Evolutionary conservation across 2,329 filamentous ascomycete species (phyloP), one percentile per base, ranked within the genome.

Genomic region (Arthrinium phaeospermum): DNA sequence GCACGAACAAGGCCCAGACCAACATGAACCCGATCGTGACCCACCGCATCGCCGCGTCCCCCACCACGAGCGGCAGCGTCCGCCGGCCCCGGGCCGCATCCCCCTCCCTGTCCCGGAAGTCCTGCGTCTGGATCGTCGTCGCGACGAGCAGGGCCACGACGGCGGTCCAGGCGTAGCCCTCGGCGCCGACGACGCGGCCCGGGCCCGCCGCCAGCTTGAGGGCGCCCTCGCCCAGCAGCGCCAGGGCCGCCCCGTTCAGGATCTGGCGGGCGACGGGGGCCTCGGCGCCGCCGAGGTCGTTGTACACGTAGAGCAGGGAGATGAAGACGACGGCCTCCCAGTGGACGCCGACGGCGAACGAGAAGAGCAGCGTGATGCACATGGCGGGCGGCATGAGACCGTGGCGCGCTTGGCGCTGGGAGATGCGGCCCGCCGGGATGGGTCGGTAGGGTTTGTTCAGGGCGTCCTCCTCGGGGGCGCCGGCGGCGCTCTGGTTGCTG

Each of bases 381-480:
- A 27, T 45, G 8, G 64, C 34, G 22, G 37, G 10, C 8, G 44
- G 64, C 19, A 41, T 14, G 0, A 67, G 34, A 4, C 4, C 6
- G 1, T 57, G 1, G 3, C 64, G 64, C 10, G 27, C 64, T 2
- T 27, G 64, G 12, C 22, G 1, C 4, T 67, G 64, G 3, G 64
- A 45, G 64, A 67, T 67, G 34, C 34, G 64, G 22, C 64, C 64
- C 3, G 64, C 22, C 4, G 64, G 64, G 37, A 67, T 67, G 37
- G 64, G 64, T 1, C 64, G 64, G 4, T 30, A 67, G 4, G 22
- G 30, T 14, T 67, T 67, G 51, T 45, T 67, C 27, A 67, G 34
- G 22, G 64, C 64, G 37, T 67, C 64, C 10, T 67, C 64, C 64
- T 41, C 64, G 10, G 64, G 64, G 10, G 37, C 64, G 10, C 64